A percentile compares a stretch with the other conserved stretches of the same genome.
phyloP scores from a whole-genome alignment of 306 rosid species.

The Rubus parviflorus region DNA sequence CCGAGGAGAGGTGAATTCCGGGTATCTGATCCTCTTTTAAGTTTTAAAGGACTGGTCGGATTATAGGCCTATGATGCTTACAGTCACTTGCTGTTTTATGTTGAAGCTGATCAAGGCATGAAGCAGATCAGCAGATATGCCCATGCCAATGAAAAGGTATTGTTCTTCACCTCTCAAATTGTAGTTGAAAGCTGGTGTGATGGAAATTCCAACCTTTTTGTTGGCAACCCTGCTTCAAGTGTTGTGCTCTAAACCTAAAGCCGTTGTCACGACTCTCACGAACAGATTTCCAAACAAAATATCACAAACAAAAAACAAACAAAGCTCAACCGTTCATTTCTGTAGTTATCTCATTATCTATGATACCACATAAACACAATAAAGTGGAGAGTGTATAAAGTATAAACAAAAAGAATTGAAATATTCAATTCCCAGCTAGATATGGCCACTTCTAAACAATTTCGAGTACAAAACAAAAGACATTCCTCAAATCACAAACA shows the following conservation, averaged over 20 bases:
- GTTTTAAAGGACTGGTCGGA: conserved; percentile 65
- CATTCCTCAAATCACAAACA: conserved; percentile 40
- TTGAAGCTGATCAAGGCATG: conserved; percentile 32
- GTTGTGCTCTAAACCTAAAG: conserved; percentile 13
- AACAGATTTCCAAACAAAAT: no score
- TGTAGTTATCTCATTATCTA: not conserved
- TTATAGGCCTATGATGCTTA: conserved; percentile 45
- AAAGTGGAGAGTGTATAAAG: not conserved
- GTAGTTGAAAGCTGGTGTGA: conserved; percentile 19
- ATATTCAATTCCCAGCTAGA: not conserved
- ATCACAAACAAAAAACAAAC: not conserved
- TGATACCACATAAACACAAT: not conserved
- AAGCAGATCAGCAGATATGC: conserved; percentile 29
- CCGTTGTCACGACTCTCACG: no score
- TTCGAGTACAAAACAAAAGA: conserved; percentile 25
- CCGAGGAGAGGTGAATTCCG: conserved; percentile 27
- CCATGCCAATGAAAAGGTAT: conserved; percentile 20
- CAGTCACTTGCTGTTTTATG: conserved; percentile 53
- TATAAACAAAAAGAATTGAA: conserved; percentile 1
- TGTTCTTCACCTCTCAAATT: conserved; percentile 1
- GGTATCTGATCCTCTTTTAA: conserved; percentile 36
- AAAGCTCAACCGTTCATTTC: not conserved
- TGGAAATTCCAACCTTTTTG: conserved; percentile 30
- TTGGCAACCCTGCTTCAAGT: conserved; percentile 30
- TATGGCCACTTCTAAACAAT: not conserved